Percentiles rank a stretch among this genome's conserved stretches.
Conservation (phyloP, 257 asterid genomes). For the Leonotis leonurus region DNA sequence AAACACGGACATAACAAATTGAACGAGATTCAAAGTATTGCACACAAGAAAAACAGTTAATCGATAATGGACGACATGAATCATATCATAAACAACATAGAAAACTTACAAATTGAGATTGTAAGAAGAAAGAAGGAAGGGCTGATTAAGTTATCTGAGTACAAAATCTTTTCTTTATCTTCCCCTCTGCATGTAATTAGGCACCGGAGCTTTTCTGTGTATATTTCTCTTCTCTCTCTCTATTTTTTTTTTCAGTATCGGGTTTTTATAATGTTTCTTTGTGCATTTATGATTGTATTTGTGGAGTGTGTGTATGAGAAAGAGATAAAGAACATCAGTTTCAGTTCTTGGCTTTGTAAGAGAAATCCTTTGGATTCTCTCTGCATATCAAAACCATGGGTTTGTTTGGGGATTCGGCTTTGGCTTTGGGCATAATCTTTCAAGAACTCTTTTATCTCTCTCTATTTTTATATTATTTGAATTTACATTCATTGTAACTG, state of each 20-base stretch:
- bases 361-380: conserved; percentile 52
- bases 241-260: not conserved
- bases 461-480: not conserved
- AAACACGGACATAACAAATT: not conserved
- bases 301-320: conserved; percentile 7
- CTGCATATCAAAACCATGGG: conserved; percentile 52
- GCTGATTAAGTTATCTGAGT: conserved; percentile 22
- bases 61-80: not conserved
- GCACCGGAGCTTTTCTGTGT: not conserved
- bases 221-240: not conserved
- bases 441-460: conserved; percentile 38
- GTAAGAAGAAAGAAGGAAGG: conserved; percentile 13
- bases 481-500: no score
- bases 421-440: conserved; percentile 36
- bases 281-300: conserved; percentile 12
- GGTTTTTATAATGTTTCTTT: not conserved
- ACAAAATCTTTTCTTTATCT: conserved; percentile 12
- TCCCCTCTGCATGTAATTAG: conserved; percentile 20
- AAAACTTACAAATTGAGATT: conserved; percentile 27
- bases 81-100: not conserved
- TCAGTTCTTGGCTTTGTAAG: conserved; percentile 23
- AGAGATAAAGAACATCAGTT: conserved; percentile 10
- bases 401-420: conserved; percentile 30
- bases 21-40: conserved; percentile 3
- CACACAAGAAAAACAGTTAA: not conserved